Evolutionary conservation across 2,329 filamentous ascomycete species (phyloP), one percentile per base, ranked within the genome.

Genomic region (Fusarium lyarnte): DNA sequence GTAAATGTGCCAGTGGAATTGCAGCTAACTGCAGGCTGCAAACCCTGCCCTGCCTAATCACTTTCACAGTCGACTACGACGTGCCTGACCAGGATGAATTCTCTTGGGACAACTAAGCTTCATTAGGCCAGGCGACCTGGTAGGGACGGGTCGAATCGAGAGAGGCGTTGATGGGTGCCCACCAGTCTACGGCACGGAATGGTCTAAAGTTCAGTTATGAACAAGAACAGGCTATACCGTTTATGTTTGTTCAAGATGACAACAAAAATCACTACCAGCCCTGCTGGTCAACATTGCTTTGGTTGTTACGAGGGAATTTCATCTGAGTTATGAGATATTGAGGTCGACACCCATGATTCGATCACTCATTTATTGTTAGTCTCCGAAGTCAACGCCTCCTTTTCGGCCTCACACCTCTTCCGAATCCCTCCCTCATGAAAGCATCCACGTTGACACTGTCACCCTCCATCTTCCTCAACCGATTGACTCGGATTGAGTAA

Each of bases 71-170:
- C 33, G 35, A 62, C 67, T 66, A 64, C 60, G 55, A 51, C 41
- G 54, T 67, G 42, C 42, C 43, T 65, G 43, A 39, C 47, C 39
- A 29, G 45, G 54, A 38, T 59, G 47, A 38, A 23, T 36, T 58
- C 42, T 55, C 41, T 59, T 53, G 55, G 54, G 31, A 19, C 29
- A 36, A 60, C 73, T 73, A 65, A 61, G 43, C 66, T 60, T 60
- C 46, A 67, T 74, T 72, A 61, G 69, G 60, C 66, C 59, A 66
- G 58, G 55, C 41, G 47, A 59, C 67, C 52, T 53, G 29, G 52
- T 45, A 69, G 42, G 65, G 59, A 61, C 71, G 63, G 69, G 58
- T 71, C 72, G 65, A 74, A 75, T 75, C 63, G 61, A 73, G 67
- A 66, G 67, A 68, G 70, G 72, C 68, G 69, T 58, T 43, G 67